A percentile compares a stretch with the other conserved stretches of the same genome.
Evolutionary conservation across 768 basidiomycete species (phyloP).

Genomic region (Pisolithus orientalis): DNA sequence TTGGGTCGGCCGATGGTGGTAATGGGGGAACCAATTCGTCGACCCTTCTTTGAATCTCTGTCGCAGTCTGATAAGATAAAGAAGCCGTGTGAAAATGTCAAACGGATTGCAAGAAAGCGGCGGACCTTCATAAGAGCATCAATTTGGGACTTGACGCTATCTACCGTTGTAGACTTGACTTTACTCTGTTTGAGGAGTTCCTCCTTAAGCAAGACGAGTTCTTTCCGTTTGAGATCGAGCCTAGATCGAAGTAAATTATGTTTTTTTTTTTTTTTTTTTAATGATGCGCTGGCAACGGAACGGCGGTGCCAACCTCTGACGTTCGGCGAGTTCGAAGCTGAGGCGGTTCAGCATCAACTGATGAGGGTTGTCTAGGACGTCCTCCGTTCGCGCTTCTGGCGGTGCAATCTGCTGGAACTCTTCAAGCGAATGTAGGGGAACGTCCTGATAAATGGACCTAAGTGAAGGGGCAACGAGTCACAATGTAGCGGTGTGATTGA

Average conservation of each 20-base stretch:
- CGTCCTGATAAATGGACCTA: slow-evolving; percentile 86
- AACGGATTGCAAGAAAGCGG: slow-evolving; percentile 1
- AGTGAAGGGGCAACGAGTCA: neutral
- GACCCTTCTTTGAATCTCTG: slow-evolving; percentile 71
- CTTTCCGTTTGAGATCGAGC: slow-evolving; percentile 64
- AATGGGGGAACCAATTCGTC: slow-evolving; percentile 55
- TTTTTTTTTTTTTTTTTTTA: neutral
- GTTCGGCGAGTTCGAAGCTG: slow-evolving; percentile 81
- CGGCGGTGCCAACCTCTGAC: slow-evolving; percentile 58
- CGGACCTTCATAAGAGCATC: slow-evolving; percentile 69
- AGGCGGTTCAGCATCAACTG: slow-evolving; percentile 85
- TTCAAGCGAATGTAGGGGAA: slow-evolving; percentile 64
- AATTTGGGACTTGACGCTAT: slow-evolving; percentile 73
- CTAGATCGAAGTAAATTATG: slow-evolving; percentile 31
- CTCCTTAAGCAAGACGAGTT: slow-evolving; percentile 65
- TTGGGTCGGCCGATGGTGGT: slow-evolving; percentile 23
- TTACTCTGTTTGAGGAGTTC: slow-evolving; percentile 78
- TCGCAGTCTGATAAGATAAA: slow-evolving; percentile 44
- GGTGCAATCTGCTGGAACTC: slow-evolving; percentile 70
- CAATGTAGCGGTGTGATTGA: neutral
- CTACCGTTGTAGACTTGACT: slow-evolving; percentile 62
- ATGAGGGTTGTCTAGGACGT: slow-evolving; percentile 63
- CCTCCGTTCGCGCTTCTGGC: slow-evolving; percentile 53
- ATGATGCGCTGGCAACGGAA: neutral
- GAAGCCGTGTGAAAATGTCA: slow-evolving; percentile 6